Evolutionary conservation across 805 yeast species (phyloP), one percentile per base, ranked within the genome.

Genomic region (Saccharomycopsis selenospora): DNA sequence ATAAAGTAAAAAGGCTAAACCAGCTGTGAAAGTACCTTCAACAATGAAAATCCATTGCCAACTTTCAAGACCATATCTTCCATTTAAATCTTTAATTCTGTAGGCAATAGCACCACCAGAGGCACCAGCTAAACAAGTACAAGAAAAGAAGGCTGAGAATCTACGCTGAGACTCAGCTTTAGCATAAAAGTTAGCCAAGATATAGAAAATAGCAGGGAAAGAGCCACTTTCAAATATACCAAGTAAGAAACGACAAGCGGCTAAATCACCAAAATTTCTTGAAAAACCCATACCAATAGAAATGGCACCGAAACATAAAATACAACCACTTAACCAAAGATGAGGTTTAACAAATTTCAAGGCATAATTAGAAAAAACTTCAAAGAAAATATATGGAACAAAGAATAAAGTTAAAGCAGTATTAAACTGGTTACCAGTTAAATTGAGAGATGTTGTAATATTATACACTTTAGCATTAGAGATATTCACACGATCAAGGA

Each of bases 391-490:
- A 59, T 84, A 84, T 5, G 88, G 88, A 11, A 82, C 81, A 56
- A 82, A 84, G 62, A 84, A 83, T 7, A 83, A 74, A 4, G 86
- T 79, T 55, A 84, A 70, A 3, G 84, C 82, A 28, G 70, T 72
- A 59, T 81, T 79, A 67, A 72, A 83, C 57, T 83, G 81, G 55
- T 72, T 70, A 6, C 82, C 82, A 1, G 63, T 61, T 38, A 86
- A 67, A 17, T 70, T 57, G 29, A 86, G 63, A 49, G 79, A 84
- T 1, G 58, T 63, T 18, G 71, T 70, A 69, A 86, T 68, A 10
- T 88, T 88, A 59, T 84, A 85, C 48, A 82, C 75, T 51, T 79
- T 79, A 5, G 95, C 95, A 63, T 86, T 85, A 26, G 90, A 79
- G 53, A 86, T 83, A 62, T 86, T 86, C 50, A 85, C 90, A 62